Conservation (phyloP, 2,329 filamentous ascomycete species). For the Ophioceras dolichostomum region DNA sequence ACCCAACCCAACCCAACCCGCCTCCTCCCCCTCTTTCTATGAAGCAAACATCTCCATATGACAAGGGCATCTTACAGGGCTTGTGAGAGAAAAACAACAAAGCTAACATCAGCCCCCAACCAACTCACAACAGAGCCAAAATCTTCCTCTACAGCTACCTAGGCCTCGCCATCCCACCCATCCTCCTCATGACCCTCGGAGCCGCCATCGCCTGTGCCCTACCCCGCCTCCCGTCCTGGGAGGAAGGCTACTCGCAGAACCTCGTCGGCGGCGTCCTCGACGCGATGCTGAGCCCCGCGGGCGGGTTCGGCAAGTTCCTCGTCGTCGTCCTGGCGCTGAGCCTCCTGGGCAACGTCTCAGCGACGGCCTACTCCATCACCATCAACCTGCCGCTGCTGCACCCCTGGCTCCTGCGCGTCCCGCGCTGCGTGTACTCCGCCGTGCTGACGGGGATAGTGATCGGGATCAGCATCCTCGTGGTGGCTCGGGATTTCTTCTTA, state of each 20-base stretch:
- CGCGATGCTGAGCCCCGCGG: slow-evolving; percentile 43
- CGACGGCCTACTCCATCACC: slow-evolving; percentile 49
- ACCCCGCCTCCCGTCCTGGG: slow-evolving; percentile 38
- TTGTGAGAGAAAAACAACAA: too few relatives aligned
- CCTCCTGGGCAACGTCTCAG: slow-evolving; percentile 45
- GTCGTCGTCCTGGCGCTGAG: slow-evolving; percentile 45
- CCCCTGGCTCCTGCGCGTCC: slow-evolving; percentile 22
- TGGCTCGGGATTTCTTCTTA: slow-evolving; percentile 22
- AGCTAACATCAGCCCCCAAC: neutral
- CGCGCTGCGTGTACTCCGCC: slow-evolving; percentile 26
- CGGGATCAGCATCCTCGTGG: slow-evolving; percentile 23
- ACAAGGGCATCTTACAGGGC: too few relatives aligned
- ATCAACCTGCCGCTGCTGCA: slow-evolving; percentile 43
- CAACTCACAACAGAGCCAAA: neutral
- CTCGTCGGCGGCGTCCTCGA: slow-evolving; percentile 46
- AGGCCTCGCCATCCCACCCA: slow-evolving; percentile 40
- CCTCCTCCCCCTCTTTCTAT: neutral
- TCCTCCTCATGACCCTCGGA: slow-evolving; percentile 49
- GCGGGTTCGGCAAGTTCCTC: slow-evolving; percentile 50
- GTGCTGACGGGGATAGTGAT: slow-evolving; percentile 26
- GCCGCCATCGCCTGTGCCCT: slow-evolving; percentile 52
- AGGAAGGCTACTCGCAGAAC: slow-evolving; percentile 37
- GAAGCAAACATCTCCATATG: too few relatives aligned
- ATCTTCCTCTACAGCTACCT: slow-evolving; percentile 45
- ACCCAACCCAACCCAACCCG: neutral